Evolutionary conservation across 2,329 filamentous ascomycete genomes (phyloP).

Genomic region (Macrophomina pseudophaseolina): DNA sequence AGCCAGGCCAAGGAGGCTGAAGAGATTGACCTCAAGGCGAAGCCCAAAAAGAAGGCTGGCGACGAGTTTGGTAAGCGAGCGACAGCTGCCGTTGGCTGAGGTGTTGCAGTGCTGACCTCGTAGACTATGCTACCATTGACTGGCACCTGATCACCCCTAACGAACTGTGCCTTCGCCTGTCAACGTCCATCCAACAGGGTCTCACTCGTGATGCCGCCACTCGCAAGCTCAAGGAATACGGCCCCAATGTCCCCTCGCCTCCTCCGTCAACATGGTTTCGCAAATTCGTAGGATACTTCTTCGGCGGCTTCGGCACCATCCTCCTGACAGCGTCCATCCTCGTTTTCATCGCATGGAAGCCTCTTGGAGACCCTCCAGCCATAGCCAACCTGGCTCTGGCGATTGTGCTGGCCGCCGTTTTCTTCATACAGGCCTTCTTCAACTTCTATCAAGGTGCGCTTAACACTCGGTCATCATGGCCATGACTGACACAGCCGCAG

Average conservation of each 20-base stretch:
- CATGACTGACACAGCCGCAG: slow-evolving; percentile 56
- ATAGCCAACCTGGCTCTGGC: slow-evolving; percentile 73
- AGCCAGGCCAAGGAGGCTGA: slow-evolving; percentile 34
- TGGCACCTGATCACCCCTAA: slow-evolving; percentile 68
- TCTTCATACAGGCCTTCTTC: slow-evolving; percentile 59
- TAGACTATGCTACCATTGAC: slow-evolving; percentile 60
- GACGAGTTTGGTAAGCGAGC: slow-evolving; percentile 38
- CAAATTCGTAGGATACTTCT: slow-evolving; percentile 71
- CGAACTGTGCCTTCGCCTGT: slow-evolving; percentile 65
- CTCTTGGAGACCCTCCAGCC: slow-evolving; percentile 73
- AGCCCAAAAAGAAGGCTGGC: slow-evolving; percentile 41
- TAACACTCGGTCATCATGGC: slow-evolving; percentile 42
- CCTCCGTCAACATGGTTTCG: slow-evolving; percentile 65
- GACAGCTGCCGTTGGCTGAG: slow-evolving; percentile 5
- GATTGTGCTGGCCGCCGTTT: slow-evolving; percentile 74
- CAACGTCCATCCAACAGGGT: slow-evolving; percentile 61
- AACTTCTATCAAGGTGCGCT: slow-evolving; percentile 59
- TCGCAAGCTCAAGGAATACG: slow-evolving; percentile 63
- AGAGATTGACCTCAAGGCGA: slow-evolving; percentile 30
- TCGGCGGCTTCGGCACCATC: slow-evolving; percentile 76
- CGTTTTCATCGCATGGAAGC: slow-evolving; percentile 78
- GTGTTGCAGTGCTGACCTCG: slow-evolving; percentile 15
- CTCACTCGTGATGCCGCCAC: slow-evolving; percentile 64
- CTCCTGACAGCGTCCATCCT: slow-evolving; percentile 71
- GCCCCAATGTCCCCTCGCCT: slow-evolving; percentile 69